Percentiles rank a stretch among this genome's conserved stretches.
Conservation (phyloP, 495 filamentous ascomycete species). For the Apodospora peruviana region DNA sequence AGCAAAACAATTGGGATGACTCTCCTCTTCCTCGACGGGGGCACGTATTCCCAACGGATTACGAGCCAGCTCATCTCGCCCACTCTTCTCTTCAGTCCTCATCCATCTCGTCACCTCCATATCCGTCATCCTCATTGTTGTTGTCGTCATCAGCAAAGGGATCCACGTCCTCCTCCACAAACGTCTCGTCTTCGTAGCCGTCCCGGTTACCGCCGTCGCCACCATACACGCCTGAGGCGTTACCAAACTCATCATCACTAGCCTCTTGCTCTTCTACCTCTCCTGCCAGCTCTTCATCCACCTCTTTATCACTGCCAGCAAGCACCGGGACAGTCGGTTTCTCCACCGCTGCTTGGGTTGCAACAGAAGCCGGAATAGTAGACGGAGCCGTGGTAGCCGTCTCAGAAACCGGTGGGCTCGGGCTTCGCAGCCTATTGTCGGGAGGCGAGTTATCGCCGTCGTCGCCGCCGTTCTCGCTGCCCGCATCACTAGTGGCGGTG, state of each 20-base stretch:
- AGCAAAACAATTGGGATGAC: too few relatives aligned
- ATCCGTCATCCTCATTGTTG: constrained; percentile 15
- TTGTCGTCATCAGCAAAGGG: constrained; percentile 18
- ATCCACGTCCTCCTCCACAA: constrained; percentile 19
- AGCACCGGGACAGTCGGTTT: background rate
- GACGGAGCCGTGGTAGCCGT: background rate
- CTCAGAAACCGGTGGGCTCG: background rate
- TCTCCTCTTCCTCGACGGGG: too few relatives aligned
- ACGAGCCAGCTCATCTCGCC: too few relatives aligned
- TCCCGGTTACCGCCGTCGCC: constrained; percentile 25
- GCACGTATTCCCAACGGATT: too few relatives aligned
- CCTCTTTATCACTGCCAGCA: too few relatives aligned
- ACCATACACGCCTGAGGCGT: constrained; percentile 11
- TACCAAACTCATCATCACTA: constrained; percentile 19
- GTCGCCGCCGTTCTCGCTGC: constrained; percentile 5
- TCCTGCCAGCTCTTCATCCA: too few relatives aligned
- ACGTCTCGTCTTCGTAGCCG: constrained; percentile 27
- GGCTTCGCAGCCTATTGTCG: background rate
- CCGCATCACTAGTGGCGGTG: constrained; percentile 15
- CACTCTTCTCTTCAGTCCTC: too few relatives aligned
- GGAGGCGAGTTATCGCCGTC: background rate
- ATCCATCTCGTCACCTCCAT: background rate
- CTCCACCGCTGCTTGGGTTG: background rate
- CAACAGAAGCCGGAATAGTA: background rate
- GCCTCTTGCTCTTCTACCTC: constrained; percentile 7